These are phyloP conservation scores for Penicillium glabrum DNA, from an alignment of 2,329 filamentous ascomycete species.

Conservation along the genomic window DNA sequence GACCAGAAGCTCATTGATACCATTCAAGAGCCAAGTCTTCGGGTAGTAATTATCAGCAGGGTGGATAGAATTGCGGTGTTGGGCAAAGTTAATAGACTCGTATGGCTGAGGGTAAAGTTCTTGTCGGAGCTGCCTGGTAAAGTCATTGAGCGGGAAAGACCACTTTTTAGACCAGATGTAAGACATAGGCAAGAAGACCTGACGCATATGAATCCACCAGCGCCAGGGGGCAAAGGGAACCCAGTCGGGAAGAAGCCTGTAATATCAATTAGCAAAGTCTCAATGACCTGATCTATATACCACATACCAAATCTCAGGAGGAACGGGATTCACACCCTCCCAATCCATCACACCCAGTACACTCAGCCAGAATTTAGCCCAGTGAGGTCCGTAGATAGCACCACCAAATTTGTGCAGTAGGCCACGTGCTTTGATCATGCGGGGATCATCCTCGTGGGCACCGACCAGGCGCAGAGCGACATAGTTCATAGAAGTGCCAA, in stretches of 20 bases:
- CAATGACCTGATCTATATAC: background rate
- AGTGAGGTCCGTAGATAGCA: conserved; percentile 80
- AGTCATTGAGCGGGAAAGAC: conserved; percentile 70
- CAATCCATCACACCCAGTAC: conserved; percentile 80
- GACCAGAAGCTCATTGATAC: conserved; percentile 74
- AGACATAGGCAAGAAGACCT: conserved; percentile 91
- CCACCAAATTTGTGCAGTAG: conserved; percentile 84
- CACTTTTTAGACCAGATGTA: conserved; percentile 85
- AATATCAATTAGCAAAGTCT: conserved; percentile 6
- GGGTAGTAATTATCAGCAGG: conserved; percentile 86
- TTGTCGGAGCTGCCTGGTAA: conserved; percentile 70
- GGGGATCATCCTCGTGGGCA: conserved; percentile 76
- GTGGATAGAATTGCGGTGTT: conserved; percentile 79
- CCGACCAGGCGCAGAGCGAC: conserved; percentile 76
- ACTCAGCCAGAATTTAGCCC: conserved; percentile 95
- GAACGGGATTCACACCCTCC: conserved; percentile 92
- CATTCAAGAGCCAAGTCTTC: conserved; percentile 79
- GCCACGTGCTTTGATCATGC: conserved; percentile 80
- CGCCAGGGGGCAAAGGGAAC: conserved; percentile 85
- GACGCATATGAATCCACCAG: conserved; percentile 99
- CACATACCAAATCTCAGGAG: conserved; percentile 80
- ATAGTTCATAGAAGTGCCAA: conserved; percentile 90
- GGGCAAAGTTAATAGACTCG: conserved; percentile 72
- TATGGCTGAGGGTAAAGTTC: conserved; percentile 82
- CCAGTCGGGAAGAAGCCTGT: conserved; percentile 79